phyloP scores from a whole-genome alignment of 768 basidiomycete species.

The Tulasnella sp. region DNA sequence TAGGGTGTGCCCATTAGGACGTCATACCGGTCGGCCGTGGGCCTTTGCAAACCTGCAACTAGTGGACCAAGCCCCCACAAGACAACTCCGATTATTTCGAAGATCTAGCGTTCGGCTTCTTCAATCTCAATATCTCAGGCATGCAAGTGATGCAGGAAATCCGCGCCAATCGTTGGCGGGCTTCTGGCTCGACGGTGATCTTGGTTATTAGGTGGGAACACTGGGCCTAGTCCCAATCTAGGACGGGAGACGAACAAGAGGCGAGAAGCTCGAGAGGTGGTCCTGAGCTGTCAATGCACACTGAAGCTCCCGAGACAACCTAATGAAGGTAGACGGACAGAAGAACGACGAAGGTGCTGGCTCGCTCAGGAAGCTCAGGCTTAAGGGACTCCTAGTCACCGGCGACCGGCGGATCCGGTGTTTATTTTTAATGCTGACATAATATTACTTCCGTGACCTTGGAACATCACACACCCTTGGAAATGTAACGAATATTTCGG shows the following conservation, averaged over 20 bases:
- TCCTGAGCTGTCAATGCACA: not conserved
- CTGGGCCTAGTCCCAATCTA: not conserved
- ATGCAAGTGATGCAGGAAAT: not conserved
- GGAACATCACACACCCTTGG: not conserved
- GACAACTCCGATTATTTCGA: slow-evolving; percentile 12
- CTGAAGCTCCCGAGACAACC: not conserved
- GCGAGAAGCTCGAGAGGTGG: not conserved
- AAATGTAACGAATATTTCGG: not conserved
- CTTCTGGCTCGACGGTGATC: not conserved
- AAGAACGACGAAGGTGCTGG: not conserved
- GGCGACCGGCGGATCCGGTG: not conserved
- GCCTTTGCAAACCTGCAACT: not conserved
- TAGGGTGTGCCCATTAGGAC: not conserved
- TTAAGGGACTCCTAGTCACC: not conserved
- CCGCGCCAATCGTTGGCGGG: not conserved
- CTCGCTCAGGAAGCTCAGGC: not conserved
- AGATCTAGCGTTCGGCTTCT: slow-evolving; percentile 3
- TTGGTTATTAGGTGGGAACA: not conserved
- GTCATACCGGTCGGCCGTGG: slow-evolving; percentile 6
- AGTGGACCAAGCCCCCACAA: not conserved
- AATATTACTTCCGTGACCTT: not conserved
- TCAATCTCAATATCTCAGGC: slow-evolving; percentile 2
- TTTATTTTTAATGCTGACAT: not conserved
- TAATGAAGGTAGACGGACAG: not conserved
- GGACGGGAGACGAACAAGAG: not conserved